Evolutionary conservation across 768 basidiomycete species (phyloP).

Genomic region (Trametes maxima): DNA sequence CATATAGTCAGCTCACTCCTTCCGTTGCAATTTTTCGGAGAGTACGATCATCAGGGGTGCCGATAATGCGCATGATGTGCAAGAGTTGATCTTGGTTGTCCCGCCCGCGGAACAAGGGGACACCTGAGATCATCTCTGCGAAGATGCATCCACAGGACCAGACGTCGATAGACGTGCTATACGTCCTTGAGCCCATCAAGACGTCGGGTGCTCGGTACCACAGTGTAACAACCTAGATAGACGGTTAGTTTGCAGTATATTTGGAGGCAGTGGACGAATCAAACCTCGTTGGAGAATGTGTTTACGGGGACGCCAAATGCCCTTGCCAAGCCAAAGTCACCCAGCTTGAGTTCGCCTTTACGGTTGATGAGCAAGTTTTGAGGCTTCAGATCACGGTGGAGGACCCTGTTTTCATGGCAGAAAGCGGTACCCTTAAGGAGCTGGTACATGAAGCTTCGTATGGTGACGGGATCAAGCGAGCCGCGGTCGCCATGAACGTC

Average conservation of each 20-base stretch:
- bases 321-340: slow-evolving; percentile 95
- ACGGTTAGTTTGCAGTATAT: background rate
- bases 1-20: slow-evolving; percentile 58
- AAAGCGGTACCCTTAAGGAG: slow-evolving; percentile 96
- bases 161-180: slow-evolving; percentile 97
- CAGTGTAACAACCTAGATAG: slow-evolving; percentile 86
- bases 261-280: slow-evolving; percentile 13
- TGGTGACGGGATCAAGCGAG: slow-evolving; percentile 83
- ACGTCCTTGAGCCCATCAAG: slow-evolving; percentile 93
- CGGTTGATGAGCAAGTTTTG: slow-evolving; percentile 98
- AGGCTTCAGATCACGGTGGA: slow-evolving; percentile 97
- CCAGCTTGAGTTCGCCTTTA: slow-evolving; percentile 95
- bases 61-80: slow-evolving; percentile 96
- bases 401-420: slow-evolving; percentile 97
- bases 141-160: slow-evolving; percentile 99
- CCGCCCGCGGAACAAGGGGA: slow-evolving; percentile 93
- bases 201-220: slow-evolving; percentile 99
- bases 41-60: slow-evolving; percentile 88
- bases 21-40: slow-evolving; percentile 88
- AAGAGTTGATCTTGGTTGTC: slow-evolving; percentile 98
- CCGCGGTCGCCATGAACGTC: slow-evolving; percentile 96
- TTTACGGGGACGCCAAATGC: slow-evolving; percentile 99
- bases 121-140: slow-evolving; percentile 98
- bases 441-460: slow-evolving; percentile 98
- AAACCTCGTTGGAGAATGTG: slow-evolving; percentile 95